Base-by-base conservation (phyloP, 345 rosid genomes). In the Lepidium aucheri region DNA sequence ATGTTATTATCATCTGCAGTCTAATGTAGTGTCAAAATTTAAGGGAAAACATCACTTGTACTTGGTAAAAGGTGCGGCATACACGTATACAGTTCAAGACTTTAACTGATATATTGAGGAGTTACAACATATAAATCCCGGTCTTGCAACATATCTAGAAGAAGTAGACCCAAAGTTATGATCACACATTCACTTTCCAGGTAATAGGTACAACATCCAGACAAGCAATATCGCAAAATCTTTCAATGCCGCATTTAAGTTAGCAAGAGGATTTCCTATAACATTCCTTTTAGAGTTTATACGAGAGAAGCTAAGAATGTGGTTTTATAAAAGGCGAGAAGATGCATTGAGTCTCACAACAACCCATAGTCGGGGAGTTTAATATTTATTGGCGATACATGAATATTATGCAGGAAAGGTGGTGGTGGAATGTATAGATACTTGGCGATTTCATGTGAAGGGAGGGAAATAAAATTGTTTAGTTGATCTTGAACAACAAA, bases 81-180 rank as follows among this genome's bases (percentile, higher is more conserved):
- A 10, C 6, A 30, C 30, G 1, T 12, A 9, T 17, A 54, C 10
- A 1, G 1, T 34, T 0, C 0, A 0, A 0, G 30, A 35, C 7
- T 35, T 9, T 1, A 34, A 17, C 3, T 0, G 16, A 6, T 34
- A 54, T 15, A 54, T 54, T 10, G 30, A 17, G 0, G 1, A 2
- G 0, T 1, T 54, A 2, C 2, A 15, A 0, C 0, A 0, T 0
- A 5, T 3, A 0, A 54, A 35, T 6, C 28, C 14, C 0, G 4
- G 0, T 0, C 43, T 54, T 5, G 9, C 10, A 26, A 26, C 30
- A 26, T 26, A 26, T 26, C 4, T 4, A 26, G 30, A 26, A 26
- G 30, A 26, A 3, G 30, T 1, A 26, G 6, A 26, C 30, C 30
- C 30, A 26, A 26, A 3, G 30, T 26, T 26, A 6, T 26, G 30